Percentiles rank a stretch among this genome's conserved stretches.
phyloP scores from a whole-genome alignment of 2,329 filamentous ascomycete genomes.

The Diaporthe vaccinii region DNA sequence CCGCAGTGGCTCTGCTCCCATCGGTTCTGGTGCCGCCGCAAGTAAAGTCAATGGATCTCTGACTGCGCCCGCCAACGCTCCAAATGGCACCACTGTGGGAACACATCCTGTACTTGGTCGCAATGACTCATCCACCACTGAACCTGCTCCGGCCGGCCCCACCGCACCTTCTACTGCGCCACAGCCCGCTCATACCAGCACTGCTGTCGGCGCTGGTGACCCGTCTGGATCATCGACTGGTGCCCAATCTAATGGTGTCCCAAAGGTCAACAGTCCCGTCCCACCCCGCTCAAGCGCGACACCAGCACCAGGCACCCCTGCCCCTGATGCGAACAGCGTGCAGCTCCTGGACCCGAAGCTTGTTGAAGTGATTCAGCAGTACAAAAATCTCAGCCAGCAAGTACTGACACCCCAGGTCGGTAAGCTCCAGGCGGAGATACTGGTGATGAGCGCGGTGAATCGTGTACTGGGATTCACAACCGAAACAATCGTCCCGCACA shows the following conservation, averaged over 20 bases:
- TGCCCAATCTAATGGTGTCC: background rate
- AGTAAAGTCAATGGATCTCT: background rate
- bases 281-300: constrained; percentile 25
- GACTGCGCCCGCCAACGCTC: background rate
- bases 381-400: constrained; percentile 61
- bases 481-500: constrained; percentile 52
- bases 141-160: constrained; percentile 8
- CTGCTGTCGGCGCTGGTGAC: background rate
- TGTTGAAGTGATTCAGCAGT: constrained; percentile 56
- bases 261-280: background rate
- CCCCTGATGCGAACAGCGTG: constrained; percentile 12
- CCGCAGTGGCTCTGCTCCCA: background rate
- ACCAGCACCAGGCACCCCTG: constrained; percentile 26
- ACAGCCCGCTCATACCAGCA: background rate
- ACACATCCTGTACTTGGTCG: background rate
- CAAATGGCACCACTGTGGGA: background rate
- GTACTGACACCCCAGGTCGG: constrained; percentile 57
- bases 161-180: background rate
- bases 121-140: background rate
- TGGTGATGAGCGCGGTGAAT: constrained; percentile 65
- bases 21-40: background rate
- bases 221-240: constrained; percentile 16
- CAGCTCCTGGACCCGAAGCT: constrained; percentile 55
- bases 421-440: constrained; percentile 58
- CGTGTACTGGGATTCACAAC: constrained; percentile 63